Evolutionary conservation across 805 yeast genomes (phyloP), one percentile per base, ranked within the genome.

Genomic region (Isabelozyma pseudorhagii): DNA sequence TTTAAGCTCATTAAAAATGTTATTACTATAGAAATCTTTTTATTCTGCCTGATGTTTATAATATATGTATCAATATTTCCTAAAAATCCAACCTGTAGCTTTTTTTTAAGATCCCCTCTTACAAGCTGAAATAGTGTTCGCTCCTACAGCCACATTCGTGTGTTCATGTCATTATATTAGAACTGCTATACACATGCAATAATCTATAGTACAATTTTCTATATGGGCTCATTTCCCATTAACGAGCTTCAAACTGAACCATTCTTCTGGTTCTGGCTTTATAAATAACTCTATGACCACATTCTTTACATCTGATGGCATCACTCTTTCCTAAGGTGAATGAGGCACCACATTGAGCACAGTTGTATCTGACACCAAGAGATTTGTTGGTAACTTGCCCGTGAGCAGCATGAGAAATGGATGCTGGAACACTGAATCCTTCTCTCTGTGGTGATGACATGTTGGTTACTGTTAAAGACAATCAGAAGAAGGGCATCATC

Each of bases 181-280:
- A 21, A 10, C 36, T 31, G 36, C 36, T 31, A 31, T 31, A 10
- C n/a, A 21, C 25, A 21, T 21, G 25, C 6, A 21, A 8, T 13
- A 31, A 31, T 31, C 36, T 31, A 31, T 31, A 31, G 36, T 31
- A 31, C 36, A 31, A 31, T 31, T 31, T 10, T 31, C 10, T 31
- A 5, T 31, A 31, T 9, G 5, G n/a, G 36, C 36, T 31, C 10
- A 5, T 10, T 8, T 4, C 5, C n/a, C 36, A 10, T 54, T 62
- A 73, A 57, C 76, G 67, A 31, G 74, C 74, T 59, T 74, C 77
- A 50, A 69, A 79, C 69, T 75, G 80, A 50, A 81, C 96, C 96
- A 93, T 89, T 77, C 98, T 84, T 79, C 92, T 89, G 45, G 98
- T 93, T 77, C 99, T 87, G 54, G 97, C 96, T 77, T 94, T 94